Base-by-base conservation (phyloP, 1,139 yeast species). In the Ogataea hybrid region DNA sequence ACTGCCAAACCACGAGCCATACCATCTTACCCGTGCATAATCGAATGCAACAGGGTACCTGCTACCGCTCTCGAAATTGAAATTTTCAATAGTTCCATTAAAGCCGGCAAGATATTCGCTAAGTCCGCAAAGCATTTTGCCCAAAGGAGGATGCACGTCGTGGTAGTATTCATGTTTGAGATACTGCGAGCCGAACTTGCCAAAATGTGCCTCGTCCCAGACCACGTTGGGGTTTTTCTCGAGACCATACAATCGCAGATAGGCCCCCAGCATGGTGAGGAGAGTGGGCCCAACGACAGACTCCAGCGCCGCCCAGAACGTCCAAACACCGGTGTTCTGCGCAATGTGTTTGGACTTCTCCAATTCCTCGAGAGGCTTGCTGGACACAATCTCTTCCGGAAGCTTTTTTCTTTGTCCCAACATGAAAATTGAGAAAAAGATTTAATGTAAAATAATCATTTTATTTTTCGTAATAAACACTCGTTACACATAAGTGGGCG, bases 181-280 rank as follows among this genome's bases (percentile, higher is more conserved):
- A 57, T 83, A 83, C 44, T 62, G 65, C 9, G 70, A 60, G 14
- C 71, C 72, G 44, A 69, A 69, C 53, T 79, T 77, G 11, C 83
- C 84, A 65, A 85, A 85, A 68, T 87, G 96, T 7, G 96, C 96
- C 61, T 88, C 96, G 65, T 90, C 98, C 99, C 99, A 92, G 7
- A 89, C 82, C 9, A 94, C 97, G 30, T 70, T 65, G 41, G 75
- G 66, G 29, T 84, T 71, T 23, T 68, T 70, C 43, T 81, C 85
- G 41, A 92, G 84, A 27, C 72, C 71, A 55, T 82, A 77, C 34
- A 87, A 70, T 42, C 97, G 75, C 9, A 89, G 73, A 50, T 75
- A 75, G 11, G 85, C 77, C 1, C 95, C 80, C 3, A 84, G 35
- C 0, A 71, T 22, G 1, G 57, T 54, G 59, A 80, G 65, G 27